phyloP scores from a whole-genome alignment of 78 protist species.

The Diacronema lutheri region DNA sequence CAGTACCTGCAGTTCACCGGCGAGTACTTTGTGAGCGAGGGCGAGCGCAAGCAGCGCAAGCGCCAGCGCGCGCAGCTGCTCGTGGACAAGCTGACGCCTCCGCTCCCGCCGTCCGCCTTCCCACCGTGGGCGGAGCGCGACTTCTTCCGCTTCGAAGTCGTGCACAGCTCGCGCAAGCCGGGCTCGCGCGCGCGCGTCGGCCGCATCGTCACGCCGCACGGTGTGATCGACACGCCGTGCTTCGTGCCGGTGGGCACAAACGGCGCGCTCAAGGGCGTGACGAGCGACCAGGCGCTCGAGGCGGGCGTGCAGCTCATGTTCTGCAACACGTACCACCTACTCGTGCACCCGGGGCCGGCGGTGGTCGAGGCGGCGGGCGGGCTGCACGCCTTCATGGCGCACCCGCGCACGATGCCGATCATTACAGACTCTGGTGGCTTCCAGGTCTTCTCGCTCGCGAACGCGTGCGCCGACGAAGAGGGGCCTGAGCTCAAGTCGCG shows the following conservation, averaged over 20 bases:
- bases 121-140: slow-evolving; percentile 7
- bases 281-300: background rate
- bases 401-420: background rate
- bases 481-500: background rate
- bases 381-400: slow-evolving; percentile 28
- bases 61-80: background rate
- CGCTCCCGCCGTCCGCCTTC: background rate
- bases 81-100: background rate
- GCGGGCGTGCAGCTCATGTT: slow-evolving; percentile 19
- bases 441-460: slow-evolving; percentile 19
- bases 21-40: background rate
- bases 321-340: slow-evolving; percentile 32
- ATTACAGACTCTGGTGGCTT: slow-evolving; percentile 36
- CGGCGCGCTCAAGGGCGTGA: slow-evolving; percentile 12
- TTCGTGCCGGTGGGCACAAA: slow-evolving; percentile 42
- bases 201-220: slow-evolving; percentile 35
- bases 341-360: slow-evolving; percentile 27
- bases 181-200: slow-evolving; percentile 32
- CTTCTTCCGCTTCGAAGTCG: slow-evolving; percentile 3
- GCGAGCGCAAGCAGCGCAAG: background rate
- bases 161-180: slow-evolving; percentile 15
- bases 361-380: slow-evolving; percentile 24
- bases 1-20: background rate
- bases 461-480: background rate
- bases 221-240: slow-evolving; percentile 16